Evolutionary conservation across 2,329 filamentous ascomycete genomes (phyloP), one percentile per base, ranked within the genome.

Genomic region (Fusarium miscanthi): DNA sequence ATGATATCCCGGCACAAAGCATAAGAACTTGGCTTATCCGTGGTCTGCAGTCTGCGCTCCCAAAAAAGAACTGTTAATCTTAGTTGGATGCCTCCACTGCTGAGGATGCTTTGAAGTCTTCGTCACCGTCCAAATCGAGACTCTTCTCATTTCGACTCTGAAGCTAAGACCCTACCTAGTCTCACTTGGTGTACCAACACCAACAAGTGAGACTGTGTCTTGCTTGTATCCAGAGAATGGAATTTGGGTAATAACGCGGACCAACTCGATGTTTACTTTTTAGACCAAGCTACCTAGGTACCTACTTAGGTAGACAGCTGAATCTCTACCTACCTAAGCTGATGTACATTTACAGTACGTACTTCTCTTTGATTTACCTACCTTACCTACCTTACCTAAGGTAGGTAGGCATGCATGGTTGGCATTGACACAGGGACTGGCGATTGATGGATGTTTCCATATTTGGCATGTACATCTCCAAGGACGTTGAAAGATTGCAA

Each of bases 401-500:
- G 23, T 43, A 12, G 4, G 4, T 31, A 21, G 19, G n/a, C 31
- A 59, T 45, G 25, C 65, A 73, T 62, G 64, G 59, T 59, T 65
- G 33, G 42, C 59, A 40, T 66, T n/a, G 11, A 59, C 59, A 65
- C 51, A 70, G 56, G 52, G 46, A 51, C 68, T 38, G 38, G 27
- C 37, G 31, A 49, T 35, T 45, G 27, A 30, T 49, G 58, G 62
- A 52, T 46, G 62, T 61, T 73, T 73, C 70, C 70, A 73, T 63
- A 57, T 71, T 73, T 71, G 70, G 70, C 49, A 59, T 68, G 21
- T 21, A 27, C 37, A 41, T 67, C 59, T 72, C 35, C 31, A 42
- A 53, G 31, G 61, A 62, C 51, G 66, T 59, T 61, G 43, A 54
- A 52, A 43, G 38, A 68, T 49, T 68, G 58, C 66, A 60, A 56